Base-by-base conservation (phyloP, 2,329 filamentous ascomycete species). In the Pseudogymnoascus sp. region DNA sequence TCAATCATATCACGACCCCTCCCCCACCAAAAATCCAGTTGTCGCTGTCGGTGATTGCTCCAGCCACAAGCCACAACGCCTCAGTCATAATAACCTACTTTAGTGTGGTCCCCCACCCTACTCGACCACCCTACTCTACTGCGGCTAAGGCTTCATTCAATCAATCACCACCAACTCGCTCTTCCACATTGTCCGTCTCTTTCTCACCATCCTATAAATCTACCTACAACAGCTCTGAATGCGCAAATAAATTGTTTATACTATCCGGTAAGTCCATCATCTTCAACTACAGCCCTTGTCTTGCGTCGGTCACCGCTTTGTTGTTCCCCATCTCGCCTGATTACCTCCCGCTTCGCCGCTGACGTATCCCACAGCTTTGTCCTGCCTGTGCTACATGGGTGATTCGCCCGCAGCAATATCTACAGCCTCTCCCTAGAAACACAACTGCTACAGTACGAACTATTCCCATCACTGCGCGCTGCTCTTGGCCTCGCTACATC, bases 1-100 rank as follows among this genome's bases (percentile, higher is more conserved):
- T 53, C 26, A 53, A 53, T 56, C 50, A 56, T 56, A 56, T 56
- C 50, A 56, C 50, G 50, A 56, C 50, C 50, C 50, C 50, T 56
- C 50, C 50, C 50, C 50, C 50, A 56, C 50, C 50, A 56, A 56
- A 56, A 56, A 21, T 19, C 15, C 19, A 7, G 26, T 17, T 4
- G 44, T 17, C 44, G 44, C 19, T 15, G 46, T 53, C 4, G 29
- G n/a, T 33, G 50, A 56, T 33, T 56, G 29, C 50, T 56, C 50
- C 29, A 56, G 50, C 50, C 50, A 56, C 50, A 33, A 56, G 50
- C 50, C 50, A 56, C 44, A 53, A 56, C 29, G 50, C 50, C 50
- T 56, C 29, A 56, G 46, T 26, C 46, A 56, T 56, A 56, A 33
- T 23, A 23, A 29, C 50, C 50, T 33, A 56, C 50, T 33, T 56